Evolutionary conservation across 768 basidiomycete species (phyloP), one percentile per base, ranked within the genome.

Genomic region (Xerocomus potaroensis): DNA sequence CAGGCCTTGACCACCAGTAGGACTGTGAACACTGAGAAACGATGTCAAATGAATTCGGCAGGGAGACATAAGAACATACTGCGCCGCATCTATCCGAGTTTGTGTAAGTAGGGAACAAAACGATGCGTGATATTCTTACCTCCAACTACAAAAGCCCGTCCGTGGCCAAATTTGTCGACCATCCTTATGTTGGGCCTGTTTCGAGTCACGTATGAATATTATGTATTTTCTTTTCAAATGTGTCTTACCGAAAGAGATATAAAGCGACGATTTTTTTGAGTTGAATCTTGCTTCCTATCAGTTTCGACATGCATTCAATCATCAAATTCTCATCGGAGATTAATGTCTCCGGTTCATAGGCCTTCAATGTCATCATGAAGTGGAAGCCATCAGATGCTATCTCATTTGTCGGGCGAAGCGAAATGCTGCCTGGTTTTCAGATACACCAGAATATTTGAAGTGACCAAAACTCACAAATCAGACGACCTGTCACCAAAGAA

Each of bases 91-190:
- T 79, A 43, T 3, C n/a, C 4, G 1, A 38, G 18, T 14, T 14
- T 15, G 19, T 12, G 21, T 31, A 19, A 29, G 6, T 16, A 5
- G 11, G n/a, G 15, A 3, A 29, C 5, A 6, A 16, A 32, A 26
- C 21, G 3, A 18, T 23, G 8, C 12, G 31, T 6, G 22, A 37
- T 16, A 8, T 15, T 8, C 37, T 41, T 26, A 57, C 78, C 79
- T 55, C 78, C 78, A 22, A 61, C 70, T 12, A 79, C 40, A 48
- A 77, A 78, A 10, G 72, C 72, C n/a, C 74, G 64, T 2, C 74
- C 75, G 5, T 53, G 47, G 15, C 62, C 54, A 51, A 78, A 72
- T 19, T 58, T 66, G 35, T 76, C 54, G 0, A 69, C 71, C 73
- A 77, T 74, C 9, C 78, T 66, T 22, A 78, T 69, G 55, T 76